phyloP scores from a whole-genome alignment of 202 grass and related monocot species.

The Sporobolus alterniflorus region DNA sequence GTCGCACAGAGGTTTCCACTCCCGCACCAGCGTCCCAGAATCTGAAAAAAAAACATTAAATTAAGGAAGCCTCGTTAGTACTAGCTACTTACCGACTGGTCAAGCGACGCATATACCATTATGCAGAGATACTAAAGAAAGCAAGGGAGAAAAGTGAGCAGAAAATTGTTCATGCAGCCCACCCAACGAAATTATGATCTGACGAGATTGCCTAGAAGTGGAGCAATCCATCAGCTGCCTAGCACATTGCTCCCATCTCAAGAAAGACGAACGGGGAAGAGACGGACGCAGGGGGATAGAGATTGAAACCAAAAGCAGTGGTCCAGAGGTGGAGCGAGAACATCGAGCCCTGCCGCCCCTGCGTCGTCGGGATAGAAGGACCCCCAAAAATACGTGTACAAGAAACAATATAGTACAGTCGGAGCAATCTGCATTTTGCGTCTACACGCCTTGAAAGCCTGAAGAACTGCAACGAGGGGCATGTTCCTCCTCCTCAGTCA shows the following conservation, averaged over 20 bases:
- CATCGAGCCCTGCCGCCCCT: slow-evolving; percentile 18
- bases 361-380: slow-evolving; percentile 25
- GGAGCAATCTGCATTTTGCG: slow-evolving; percentile 10
- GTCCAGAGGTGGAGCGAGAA: slow-evolving; percentile 14
- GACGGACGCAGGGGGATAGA: background rate
- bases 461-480: background rate
- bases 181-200: slow-evolving; percentile 9
- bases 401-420: background rate
- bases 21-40: background rate
- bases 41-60: slow-evolving; percentile 28
- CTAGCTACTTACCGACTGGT: background rate
- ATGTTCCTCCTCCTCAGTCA: background rate
- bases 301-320: slow-evolving; percentile 20
- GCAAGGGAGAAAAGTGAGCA: no score
- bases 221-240: no score
- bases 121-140: slow-evolving; percentile 2
- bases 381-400: background rate
- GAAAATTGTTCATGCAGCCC: no score
- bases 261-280: slow-evolving; percentile 30
- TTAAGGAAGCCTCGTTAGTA: background rate
- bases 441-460: background rate
- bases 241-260: slow-evolving; percentile 43
- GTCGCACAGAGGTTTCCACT: slow-evolving; percentile 88
- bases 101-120: background rate
- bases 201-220: slow-evolving; percentile 16